Percentiles rank a stretch among this genome's conserved stretches.
Evolutionary conservation across 192 early-diverging fungal species (phyloP).

Genomic region (Coemansia sp.): DNA sequence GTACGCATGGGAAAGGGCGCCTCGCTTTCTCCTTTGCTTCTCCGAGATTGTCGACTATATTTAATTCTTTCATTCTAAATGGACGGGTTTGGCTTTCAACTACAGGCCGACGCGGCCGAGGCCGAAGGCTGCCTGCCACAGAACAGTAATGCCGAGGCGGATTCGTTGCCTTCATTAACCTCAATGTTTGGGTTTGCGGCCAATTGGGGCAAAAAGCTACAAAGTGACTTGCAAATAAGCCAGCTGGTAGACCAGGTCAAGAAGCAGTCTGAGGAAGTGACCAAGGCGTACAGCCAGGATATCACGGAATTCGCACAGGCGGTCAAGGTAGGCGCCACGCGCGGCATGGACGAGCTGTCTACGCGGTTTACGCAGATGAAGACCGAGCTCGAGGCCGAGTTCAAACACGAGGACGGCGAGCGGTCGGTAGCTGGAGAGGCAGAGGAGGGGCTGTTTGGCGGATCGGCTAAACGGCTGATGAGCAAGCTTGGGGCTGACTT

Average conservation of each 20-base stretch:
- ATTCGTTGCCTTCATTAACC: constrained; percentile 17
- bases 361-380: constrained; percentile 35
- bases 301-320: constrained; percentile 48
- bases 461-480: constrained; percentile 33
- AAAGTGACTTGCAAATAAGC: constrained; percentile 31
- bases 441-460: constrained; percentile 11
- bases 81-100: constrained; percentile 39
- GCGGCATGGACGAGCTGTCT: constrained; percentile 43
- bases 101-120: constrained; percentile 44
- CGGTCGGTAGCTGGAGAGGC: background rate
- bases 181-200: constrained; percentile 48
- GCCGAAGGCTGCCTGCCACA: constrained; percentile 33
- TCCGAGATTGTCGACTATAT: background rate
- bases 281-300: constrained; percentile 49
- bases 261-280: constrained; percentile 43
- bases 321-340: constrained; percentile 31
- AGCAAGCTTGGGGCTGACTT: constrained; percentile 33
- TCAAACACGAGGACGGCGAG: background rate
- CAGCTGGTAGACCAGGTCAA: constrained; percentile 46
- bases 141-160: background rate
- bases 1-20: background rate
- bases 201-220: constrained; percentile 41
- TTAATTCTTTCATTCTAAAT: constrained; percentile 15
- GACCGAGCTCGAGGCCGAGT: constrained; percentile 18
- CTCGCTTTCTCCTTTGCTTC: background rate